Conservation (phyloP, 495 filamentous ascomycete genomes). For the Penicillium simplicissimum region DNA sequence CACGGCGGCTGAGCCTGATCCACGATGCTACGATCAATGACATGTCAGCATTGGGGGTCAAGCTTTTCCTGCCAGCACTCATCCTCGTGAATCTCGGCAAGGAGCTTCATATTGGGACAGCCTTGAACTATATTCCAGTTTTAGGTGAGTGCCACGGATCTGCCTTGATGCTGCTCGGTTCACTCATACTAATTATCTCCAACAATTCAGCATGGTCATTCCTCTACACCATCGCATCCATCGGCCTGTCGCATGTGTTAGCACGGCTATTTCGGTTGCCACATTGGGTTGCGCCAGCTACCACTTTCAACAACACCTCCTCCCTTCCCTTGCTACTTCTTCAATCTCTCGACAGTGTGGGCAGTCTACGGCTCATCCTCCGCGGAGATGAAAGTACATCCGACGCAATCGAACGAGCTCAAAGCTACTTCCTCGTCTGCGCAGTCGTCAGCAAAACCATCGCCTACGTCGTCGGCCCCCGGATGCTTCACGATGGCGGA, state of each 20-base stretch:
- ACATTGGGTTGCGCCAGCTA: constrained; percentile 63
- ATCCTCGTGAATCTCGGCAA: background rate
- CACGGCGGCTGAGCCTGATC: background rate
- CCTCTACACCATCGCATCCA: constrained; percentile 55
- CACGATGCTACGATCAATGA: constrained; percentile 1
- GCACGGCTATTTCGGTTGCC: constrained; percentile 57
- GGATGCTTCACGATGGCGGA: constrained; percentile 39
- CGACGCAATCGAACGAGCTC: constrained; percentile 61
- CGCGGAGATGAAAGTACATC: constrained; percentile 47
- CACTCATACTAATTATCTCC: constrained; percentile 12
- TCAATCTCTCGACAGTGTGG: constrained; percentile 63
- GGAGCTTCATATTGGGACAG: background rate
- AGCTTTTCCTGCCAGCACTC: background rate
- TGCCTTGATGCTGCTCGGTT: background rate
- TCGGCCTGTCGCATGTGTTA: constrained; percentile 48
- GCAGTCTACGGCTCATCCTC: constrained; percentile 59
- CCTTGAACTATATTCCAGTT: constrained; percentile 57
- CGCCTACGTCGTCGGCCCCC: constrained; percentile 65
- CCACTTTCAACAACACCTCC: constrained; percentile 78
- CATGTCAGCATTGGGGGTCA: background rate
- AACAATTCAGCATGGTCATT: constrained; percentile 53
- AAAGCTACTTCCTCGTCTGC: constrained; percentile 68
- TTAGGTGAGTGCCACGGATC: constrained; percentile 29
- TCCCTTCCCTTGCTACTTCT: constrained; percentile 69
- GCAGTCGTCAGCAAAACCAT: constrained; percentile 63